phyloP scores from a whole-genome alignment of 306 rosid species.

The Oemleria cerasiformis region DNA sequence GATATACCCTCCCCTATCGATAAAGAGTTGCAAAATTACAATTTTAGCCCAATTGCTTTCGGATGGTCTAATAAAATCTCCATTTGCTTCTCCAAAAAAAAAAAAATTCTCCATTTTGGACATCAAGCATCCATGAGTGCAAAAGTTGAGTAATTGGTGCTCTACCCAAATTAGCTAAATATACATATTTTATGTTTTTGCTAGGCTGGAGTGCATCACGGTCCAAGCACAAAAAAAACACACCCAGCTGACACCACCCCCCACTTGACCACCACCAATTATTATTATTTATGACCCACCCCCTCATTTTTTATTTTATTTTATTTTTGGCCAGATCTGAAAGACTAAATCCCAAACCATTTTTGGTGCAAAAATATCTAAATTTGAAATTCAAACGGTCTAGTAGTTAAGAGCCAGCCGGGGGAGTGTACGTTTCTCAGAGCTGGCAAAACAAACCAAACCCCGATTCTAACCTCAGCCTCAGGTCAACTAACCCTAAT shows the following conservation, averaged over 20 bases:
- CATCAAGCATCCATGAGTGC: background rate
- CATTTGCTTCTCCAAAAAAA: no score
- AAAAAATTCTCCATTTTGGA: no score
- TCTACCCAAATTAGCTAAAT: background rate
- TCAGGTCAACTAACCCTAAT: conserved; percentile 37
- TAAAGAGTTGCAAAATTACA: no score
- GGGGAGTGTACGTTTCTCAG: background rate
- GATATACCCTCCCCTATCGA: no score
- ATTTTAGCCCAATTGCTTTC: no score
- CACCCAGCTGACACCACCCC: background rate
- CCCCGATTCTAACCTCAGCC: conserved; percentile 27
- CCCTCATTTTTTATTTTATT: background rate
- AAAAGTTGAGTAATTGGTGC: background rate
- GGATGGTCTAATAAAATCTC: no score
- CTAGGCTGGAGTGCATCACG: background rate
- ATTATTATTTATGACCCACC: background rate
- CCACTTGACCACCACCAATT: background rate
- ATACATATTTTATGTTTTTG: background rate
- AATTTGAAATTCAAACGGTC: conserved; percentile 15
- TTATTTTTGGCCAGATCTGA: background rate
- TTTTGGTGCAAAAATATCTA: background rate
- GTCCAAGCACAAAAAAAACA: background rate
- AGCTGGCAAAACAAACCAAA: conserved; percentile 11
- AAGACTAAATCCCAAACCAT: no score
- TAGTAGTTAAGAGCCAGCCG: background rate